phyloP scores from a whole-genome alignment of 176 grass and related monocot species.

The Oryza longistaminata region DNA sequence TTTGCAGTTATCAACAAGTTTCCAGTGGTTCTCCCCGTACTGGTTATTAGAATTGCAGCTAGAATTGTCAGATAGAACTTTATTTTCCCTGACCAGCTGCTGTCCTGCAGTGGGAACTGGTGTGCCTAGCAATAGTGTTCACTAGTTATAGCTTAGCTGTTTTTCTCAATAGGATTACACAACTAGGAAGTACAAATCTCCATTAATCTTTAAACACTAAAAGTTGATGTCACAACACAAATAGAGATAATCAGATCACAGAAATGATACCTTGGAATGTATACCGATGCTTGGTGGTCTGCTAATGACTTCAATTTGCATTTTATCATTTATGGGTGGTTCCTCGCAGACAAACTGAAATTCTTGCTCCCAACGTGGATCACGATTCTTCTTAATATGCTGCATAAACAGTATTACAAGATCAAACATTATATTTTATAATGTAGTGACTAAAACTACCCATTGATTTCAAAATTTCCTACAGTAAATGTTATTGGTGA shows the following conservation, averaged over 20 bases:
- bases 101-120: neutral
- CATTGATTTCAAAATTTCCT: neutral
- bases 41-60: neutral
- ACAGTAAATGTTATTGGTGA: neutral
- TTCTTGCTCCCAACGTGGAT: constrained; percentile 78
- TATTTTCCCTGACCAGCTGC: neutral
- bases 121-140: neutral
- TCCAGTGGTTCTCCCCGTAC: neutral
- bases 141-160: neutral
- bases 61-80: neutral
- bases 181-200: neutral
- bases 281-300: constrained; percentile 74
- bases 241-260: neutral
- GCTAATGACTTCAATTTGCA: constrained; percentile 84
- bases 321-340: constrained; percentile 66
- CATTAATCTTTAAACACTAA: neutral
- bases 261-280: constrained; percentile 69
- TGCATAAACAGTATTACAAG: constrained; percentile 27
- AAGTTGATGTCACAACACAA: neutral
- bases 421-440: neutral
- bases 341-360: constrained; percentile 80
- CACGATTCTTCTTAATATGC: constrained; percentile 81
- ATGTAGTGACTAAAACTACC: neutral
- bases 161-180: neutral
- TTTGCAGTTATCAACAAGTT: neutral